Conservation (phyloP, 1,284 basidiomycete genomes). For the Moesziomyces antarcticus region DNA sequence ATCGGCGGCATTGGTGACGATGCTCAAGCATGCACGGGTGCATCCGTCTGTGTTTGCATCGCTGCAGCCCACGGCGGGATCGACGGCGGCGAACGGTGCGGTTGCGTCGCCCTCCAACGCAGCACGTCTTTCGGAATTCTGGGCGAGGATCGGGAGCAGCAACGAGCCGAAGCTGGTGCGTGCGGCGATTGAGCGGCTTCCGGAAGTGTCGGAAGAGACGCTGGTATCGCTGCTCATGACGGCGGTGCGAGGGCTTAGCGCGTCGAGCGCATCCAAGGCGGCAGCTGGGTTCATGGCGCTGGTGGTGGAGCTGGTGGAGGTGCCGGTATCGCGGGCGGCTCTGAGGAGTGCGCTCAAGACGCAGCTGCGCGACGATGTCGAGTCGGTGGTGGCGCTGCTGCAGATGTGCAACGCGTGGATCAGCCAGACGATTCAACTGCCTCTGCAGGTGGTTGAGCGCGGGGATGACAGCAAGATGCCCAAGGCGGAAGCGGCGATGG, state of each 20-base stretch:
- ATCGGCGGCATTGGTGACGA: constrained; percentile 14
- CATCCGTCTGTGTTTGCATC: constrained; percentile 37
- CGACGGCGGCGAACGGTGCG: constrained; percentile 1
- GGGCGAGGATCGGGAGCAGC: constrained; percentile 22
- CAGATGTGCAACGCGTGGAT: constrained; percentile 46
- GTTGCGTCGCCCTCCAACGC: constrained; percentile 13
- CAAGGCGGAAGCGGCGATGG: constrained; percentile 22
- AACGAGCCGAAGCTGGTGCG: constrained; percentile 25
- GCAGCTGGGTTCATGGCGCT: constrained; percentile 11
- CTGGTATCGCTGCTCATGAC: constrained; percentile 21
- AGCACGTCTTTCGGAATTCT: constrained; percentile 20
- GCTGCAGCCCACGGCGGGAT: constrained; percentile 1
- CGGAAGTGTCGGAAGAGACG: constrained; percentile 29
- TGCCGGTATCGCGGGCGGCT: constrained; percentile 33
- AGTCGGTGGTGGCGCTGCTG: constrained; percentile 33
- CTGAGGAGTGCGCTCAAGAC: constrained; percentile 36
- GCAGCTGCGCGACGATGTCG: constrained; percentile 34
- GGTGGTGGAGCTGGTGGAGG: constrained; percentile 21
- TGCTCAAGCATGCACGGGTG: constrained; percentile 17
- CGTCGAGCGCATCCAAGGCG: not conserved
- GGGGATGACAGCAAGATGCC: constrained; percentile 16
- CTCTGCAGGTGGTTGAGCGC: constrained; percentile 9
- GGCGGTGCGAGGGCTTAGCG: constrained; percentile 10
- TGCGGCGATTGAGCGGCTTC: constrained; percentile 25
- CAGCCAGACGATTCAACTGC: constrained; percentile 30